phyloP scores from a whole-genome alignment of 1,284 basidiomycete species.

The Neotropicomus parvogracilis region DNA sequence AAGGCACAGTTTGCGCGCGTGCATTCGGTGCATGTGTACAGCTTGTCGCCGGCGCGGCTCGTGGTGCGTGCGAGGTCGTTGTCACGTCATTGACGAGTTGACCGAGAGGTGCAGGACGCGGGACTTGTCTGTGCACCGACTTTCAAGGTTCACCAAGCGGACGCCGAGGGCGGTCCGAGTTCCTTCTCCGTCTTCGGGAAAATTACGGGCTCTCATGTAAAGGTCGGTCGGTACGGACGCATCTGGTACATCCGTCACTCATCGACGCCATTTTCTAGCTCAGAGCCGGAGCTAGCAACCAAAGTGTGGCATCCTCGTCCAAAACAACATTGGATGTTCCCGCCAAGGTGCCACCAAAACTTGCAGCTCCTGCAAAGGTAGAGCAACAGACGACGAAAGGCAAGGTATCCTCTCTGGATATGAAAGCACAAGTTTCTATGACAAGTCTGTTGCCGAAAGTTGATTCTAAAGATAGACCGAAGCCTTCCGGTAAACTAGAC shows the following conservation, averaged over 20 bases:
- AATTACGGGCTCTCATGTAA: conserved; percentile 48
- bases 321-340: conserved; percentile 26
- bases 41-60: conserved; percentile 58
- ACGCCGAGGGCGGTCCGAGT: conserved; percentile 43
- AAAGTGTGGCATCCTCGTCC: conserved; percentile 29
- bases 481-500: conserved; percentile 54
- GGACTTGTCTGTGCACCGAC: conserved; percentile 53
- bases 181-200: conserved; percentile 48
- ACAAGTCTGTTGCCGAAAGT: conserved; percentile 11
- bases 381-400: conserved; percentile 24
- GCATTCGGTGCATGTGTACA: conserved; percentile 58
- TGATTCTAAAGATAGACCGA: conserved; percentile 37
- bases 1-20: conserved; percentile 49
- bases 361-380: neutral
- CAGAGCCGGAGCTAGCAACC: conserved; percentile 4
- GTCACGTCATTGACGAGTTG: neutral
- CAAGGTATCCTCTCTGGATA: conserved; percentile 10
- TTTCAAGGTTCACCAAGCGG: conserved; percentile 45
- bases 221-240: conserved; percentile 35
- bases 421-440: conserved; percentile 12
- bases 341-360: conserved; percentile 12
- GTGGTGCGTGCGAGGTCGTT: conserved; percentile 41
- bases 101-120: conserved; percentile 47
- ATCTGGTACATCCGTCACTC: conserved; percentile 4
- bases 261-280: conserved; percentile 13